Evolutionary conservation across 2,329 filamentous ascomycete genomes (phyloP).

Genomic region (Trichoderma sp.): DNA sequence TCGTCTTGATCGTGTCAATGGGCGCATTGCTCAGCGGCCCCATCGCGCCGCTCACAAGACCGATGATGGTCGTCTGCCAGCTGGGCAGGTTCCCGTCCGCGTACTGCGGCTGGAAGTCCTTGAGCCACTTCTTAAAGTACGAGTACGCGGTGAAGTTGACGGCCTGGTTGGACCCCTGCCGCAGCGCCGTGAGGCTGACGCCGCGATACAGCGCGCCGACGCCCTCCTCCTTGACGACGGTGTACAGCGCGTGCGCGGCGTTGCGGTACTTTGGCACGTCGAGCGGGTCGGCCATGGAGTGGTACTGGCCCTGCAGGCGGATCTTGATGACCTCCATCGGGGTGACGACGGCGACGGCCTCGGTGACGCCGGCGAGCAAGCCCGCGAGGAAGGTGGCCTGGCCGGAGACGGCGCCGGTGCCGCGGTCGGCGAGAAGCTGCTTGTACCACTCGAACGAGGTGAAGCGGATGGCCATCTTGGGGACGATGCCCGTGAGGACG

Average conservation of each 20-base stretch:
- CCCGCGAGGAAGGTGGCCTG: conserved; percentile 74
- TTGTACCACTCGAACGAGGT: conserved; percentile 97
- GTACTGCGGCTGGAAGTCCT: conserved; percentile 71
- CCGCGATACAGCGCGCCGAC: conserved; percentile 86
- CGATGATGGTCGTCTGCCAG: conserved; percentile 90
- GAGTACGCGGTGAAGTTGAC: conserved; percentile 99
- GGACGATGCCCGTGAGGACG: conserved; percentile 92
- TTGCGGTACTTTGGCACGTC: conserved; percentile 97
- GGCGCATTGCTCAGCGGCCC: conserved; percentile 95
- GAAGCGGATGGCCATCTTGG: conserved; percentile 99
- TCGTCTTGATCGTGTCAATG: conserved; percentile 98
- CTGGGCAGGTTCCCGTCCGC: conserved; percentile 68
- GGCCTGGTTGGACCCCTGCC: conserved; percentile 96
- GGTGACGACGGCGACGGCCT: conserved; percentile 93
- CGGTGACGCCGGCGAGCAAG: conserved; percentile 90
- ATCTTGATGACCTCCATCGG: conserved; percentile 99
- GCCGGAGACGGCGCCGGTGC: conserved; percentile 69
- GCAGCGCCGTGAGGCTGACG: conserved; percentile 87
- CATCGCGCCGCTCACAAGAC: conserved; percentile 89
- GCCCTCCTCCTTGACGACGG: conserved; percentile 90
- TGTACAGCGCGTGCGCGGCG: conserved; percentile 80
- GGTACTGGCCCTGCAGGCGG: conserved; percentile 94
- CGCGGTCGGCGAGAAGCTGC: conserved; percentile 70
- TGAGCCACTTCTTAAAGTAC: conserved; percentile 81
- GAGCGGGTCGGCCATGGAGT: conserved; percentile 95